phyloP scores from a whole-genome alignment of 805 yeast genomes.

The Yarrowia bubula region DNA sequence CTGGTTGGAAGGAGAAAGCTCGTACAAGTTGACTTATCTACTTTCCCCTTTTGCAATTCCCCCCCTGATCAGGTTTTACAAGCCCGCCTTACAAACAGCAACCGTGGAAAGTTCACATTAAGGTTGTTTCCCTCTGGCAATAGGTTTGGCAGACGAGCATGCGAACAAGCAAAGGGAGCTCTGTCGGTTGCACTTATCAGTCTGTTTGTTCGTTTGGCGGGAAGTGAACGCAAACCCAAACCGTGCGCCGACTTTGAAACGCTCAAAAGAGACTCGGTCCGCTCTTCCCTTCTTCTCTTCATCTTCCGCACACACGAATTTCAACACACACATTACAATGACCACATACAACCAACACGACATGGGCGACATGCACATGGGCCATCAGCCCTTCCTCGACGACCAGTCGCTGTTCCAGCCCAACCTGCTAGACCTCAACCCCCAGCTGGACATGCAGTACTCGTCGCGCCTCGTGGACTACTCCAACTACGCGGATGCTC shows the following conservation, averaged over 20 bases:
- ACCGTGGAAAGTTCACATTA: too few species aligned
- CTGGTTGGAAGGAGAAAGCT: too few species aligned
- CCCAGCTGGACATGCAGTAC: slow-evolving; percentile 10
- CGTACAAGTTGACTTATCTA: too few species aligned
- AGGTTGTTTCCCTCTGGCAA: too few species aligned
- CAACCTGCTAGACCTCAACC: slow-evolving; percentile 16
- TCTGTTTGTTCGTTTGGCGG: background rate
- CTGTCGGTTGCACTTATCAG: background rate
- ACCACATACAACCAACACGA: background rate
- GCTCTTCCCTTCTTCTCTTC: background rate
- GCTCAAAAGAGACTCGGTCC: background rate
- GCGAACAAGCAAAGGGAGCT: too few species aligned
- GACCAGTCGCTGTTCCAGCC: slow-evolving; percentile 8
- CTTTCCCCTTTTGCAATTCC: too few species aligned
- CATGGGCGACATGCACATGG: background rate
- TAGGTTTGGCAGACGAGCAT: too few species aligned
- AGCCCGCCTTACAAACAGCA: too few species aligned
- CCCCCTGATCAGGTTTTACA: too few species aligned
- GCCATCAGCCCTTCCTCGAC: background rate
- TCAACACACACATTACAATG: background rate
- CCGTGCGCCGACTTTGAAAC: too few species aligned
- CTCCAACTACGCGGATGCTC: background rate
- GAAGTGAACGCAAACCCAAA: too few species aligned
- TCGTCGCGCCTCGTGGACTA: slow-evolving; percentile 3
- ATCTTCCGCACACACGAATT: background rate